Base-by-base conservation (phyloP, 2,329 filamentous ascomycete species). In the Cytospora paraplurivora region DNA sequence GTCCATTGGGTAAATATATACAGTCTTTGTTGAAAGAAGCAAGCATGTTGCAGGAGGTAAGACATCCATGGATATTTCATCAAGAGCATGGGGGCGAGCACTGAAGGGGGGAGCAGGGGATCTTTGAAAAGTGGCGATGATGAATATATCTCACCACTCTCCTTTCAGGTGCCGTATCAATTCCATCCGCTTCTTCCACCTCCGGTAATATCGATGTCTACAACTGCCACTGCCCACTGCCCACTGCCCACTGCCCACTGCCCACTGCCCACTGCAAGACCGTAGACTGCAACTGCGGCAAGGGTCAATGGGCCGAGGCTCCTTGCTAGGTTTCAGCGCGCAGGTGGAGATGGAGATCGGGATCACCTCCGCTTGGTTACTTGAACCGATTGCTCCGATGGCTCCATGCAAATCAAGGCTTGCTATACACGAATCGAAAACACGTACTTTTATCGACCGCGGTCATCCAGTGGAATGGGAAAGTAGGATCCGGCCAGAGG, bases 291-390 rank as follows among this genome's bases (percentile, higher is more conserved):
- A 47, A 19, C 44, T 11, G 44, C n/a, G 21, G 11, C 44, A 47
- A 47, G 44, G n/a, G 12, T 47, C 44, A 47, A 21, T 47, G 44
- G 44, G 12, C 44, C 44, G 44, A 47, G 44, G 44, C 44, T 21
- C 44, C 17, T 21, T 47, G 44, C 10, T 8, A 21, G 8, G 44
- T 47, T 47, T 47, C 2, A 47, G 27, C 27, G 27, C 27, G 27
- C 27, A 27, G 27, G 44, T 47, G 44, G 44, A 47, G 44, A 47
- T 47, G n/a, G 44, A 47, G n/a, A 47, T 47, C 44, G 44, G 44
- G 44, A 47, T 19, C 44, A 21, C 21, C 44, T 47, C 44, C 44
- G 44, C n/a, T 47, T 47, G 44, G 44, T 10, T 21, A 19, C 3
- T 21, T 21, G 8, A 21, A 10, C 5, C n/a, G 7, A 44, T 19